phyloP scores from a whole-genome alignment of 2,329 filamentous ascomycete genomes.

The Paecilomyces fulvus region DNA sequence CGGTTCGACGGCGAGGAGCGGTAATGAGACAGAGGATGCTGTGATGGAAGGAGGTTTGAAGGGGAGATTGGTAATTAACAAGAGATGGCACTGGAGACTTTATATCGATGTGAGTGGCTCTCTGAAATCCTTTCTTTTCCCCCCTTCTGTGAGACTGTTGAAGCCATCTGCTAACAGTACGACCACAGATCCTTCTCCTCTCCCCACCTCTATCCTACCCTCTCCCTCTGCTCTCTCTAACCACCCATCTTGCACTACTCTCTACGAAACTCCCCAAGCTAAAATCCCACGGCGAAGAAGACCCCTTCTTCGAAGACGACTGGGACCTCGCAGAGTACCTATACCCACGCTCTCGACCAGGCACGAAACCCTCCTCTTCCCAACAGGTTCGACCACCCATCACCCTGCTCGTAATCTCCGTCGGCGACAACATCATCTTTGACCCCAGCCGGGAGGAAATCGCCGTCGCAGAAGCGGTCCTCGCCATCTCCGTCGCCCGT shows the following conservation, averaged over 20 bases:
- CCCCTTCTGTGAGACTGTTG: conserved; percentile 5
- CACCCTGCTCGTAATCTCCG: conserved; percentile 79
- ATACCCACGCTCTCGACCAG: conserved; percentile 48
- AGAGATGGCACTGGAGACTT: conserved; percentile 89
- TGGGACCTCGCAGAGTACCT: conserved; percentile 77
- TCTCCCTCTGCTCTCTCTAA: conserved; percentile 82
- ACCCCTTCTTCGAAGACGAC: conserved; percentile 96
- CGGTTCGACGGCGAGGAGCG: conserved; percentile 61
- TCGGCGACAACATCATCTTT: conserved; percentile 84
- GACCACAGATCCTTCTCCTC: conserved; percentile 72
- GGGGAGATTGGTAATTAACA: conserved; percentile 75
- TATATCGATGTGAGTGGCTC: conserved; percentile 71
- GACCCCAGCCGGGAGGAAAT: conserved; percentile 88
- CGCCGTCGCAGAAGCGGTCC: conserved; percentile 78
- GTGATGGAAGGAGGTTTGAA: conserved; percentile 59
- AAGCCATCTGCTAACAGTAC: neutral
- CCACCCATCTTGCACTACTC: conserved; percentile 86
- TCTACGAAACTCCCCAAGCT: conserved; percentile 75
- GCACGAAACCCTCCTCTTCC: conserved; percentile 18
- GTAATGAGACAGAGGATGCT: conserved; percentile 68
- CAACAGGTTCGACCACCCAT: conserved; percentile 61
- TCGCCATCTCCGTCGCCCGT: conserved; percentile 69
- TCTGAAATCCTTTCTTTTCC: neutral
- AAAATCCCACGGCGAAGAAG: conserved; percentile 85
- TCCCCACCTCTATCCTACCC: conserved; percentile 92